Base-by-base conservation (phyloP, 495 filamentous ascomycete species). In the Aspergillus bertholletiae region DNA sequence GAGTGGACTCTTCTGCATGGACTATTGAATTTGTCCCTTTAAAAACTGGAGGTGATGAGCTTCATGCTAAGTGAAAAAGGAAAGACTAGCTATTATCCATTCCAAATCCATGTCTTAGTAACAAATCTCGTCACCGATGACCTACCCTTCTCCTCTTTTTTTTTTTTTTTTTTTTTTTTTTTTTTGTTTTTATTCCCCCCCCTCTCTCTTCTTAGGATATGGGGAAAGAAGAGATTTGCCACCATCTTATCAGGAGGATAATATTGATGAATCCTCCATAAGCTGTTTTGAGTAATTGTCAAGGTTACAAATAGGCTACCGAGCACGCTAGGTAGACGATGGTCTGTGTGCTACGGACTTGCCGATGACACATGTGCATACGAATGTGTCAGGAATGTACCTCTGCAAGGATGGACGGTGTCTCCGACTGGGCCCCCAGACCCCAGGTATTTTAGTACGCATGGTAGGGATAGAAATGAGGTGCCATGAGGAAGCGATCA, bases 331-430 rank as follows among this genome's bases (percentile, higher is more conserved):
- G 56, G 56, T 56, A 54, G 30, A 32, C 21, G 48, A 53, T 48
- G 51, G 52, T 41, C 54, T 35, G 39, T 45, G 52, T 57, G 49
- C 48, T 53, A 61, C 62, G 62, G 62, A 61, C 62, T 65, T 59
- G 54, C 62, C 62, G 62, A 65, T 60, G 57, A 60, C 54, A 60
- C 51, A 39, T 59, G 59, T 54, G 59, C 59, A 62, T 57, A 59
- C 55, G 57, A 51, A 49, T 53, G 20, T 43, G 54, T 51, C 54
- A 54, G 53, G 46, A 53, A 40, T 20, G 49, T 54, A 41, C 15
- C 26, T 27, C 18, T 37, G 37, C 35, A 30, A 17, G 52, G 27
- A 50, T 47, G 49, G 49, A 57, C 60, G 60, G 60, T 56, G 60
- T 53, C 60, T 51, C 60, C 60, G 60, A 53, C 27, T 43, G 49